Conservation (phyloP, 1,284 basidiomycete species). For the Volvariella surrecta region DNA sequence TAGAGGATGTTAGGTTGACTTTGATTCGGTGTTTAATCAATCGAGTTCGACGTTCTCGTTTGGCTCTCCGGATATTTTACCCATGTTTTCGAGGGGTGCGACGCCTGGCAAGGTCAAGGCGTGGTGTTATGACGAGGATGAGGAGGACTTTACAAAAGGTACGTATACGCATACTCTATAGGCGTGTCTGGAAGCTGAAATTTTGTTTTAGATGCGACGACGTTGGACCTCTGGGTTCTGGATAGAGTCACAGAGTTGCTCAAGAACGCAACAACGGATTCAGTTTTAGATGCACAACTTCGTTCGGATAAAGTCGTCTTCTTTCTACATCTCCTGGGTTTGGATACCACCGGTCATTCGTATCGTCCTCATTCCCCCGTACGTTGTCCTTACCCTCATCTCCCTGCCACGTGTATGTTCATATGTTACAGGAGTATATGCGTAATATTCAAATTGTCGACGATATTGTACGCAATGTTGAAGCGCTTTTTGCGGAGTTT, state of each 20-base stretch:
- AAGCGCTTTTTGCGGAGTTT: slow-evolving; percentile 55
- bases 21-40: slow-evolving; percentile 87
- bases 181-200: too few relatives aligned
- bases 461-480: slow-evolving; percentile 62
- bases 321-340: slow-evolving; percentile 79
- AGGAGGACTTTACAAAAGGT: slow-evolving; percentile 84
- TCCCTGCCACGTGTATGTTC: background rate
- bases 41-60: slow-evolving; percentile 77
- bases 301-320: slow-evolving; percentile 60
- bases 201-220: slow-evolving; percentile 67
- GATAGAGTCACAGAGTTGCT: slow-evolving; percentile 56
- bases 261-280: slow-evolving; percentile 50
- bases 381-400: slow-evolving; percentile 2
- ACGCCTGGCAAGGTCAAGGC: slow-evolving; percentile 62
- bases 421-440: slow-evolving; percentile 65
- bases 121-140: slow-evolving; percentile 74
- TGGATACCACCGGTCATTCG: slow-evolving; percentile 86
- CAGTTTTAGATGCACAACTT: slow-evolving; percentile 38
- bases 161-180: too few relatives aligned
- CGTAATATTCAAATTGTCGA: slow-evolving; percentile 81
- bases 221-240: slow-evolving; percentile 76
- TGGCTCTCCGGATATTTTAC: slow-evolving; percentile 85
- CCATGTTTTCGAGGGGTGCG: slow-evolving; percentile 81
- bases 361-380: slow-evolving; percentile 80
- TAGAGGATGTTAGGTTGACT: slow-evolving; percentile 53